Evolutionary conservation across 345 rosid species (phyloP).

Genomic region (Cardamine resedifolia): DNA sequence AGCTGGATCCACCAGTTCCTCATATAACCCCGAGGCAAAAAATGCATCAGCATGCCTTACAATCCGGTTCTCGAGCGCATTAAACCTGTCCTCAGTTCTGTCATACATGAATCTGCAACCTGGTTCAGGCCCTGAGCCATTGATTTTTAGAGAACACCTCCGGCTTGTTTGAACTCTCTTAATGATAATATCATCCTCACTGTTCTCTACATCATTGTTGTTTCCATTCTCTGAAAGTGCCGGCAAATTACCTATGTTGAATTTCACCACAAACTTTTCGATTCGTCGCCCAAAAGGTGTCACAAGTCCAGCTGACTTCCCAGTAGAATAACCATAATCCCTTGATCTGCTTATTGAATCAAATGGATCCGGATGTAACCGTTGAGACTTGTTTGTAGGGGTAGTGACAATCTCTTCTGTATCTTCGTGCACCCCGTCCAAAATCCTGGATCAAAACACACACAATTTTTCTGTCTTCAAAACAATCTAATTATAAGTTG

Average conservation of each 20-base stretch:
- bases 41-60: slow-evolving; percentile 54
- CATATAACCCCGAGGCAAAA: slow-evolving; percentile 59
- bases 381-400: slow-evolving; percentile 54
- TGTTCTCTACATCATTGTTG: slow-evolving; percentile 37
- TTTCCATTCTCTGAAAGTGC: slow-evolving; percentile 42
- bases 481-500: not conserved
- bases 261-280: slow-evolving; percentile 67
- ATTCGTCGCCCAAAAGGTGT: slow-evolving; percentile 79
- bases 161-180: slow-evolving; percentile 61
- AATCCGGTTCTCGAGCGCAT: slow-evolving; percentile 70
- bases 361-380: slow-evolving; percentile 43
- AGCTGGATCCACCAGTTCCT: slow-evolving; percentile 80
- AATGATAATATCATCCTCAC: slow-evolving; percentile 68
- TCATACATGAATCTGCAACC: slow-evolving; percentile 92
- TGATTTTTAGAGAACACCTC: slow-evolving; percentile 61
- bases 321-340: slow-evolving; percentile 62
- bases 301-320: slow-evolving; percentile 52
- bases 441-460: slow-evolving; percentile 51
- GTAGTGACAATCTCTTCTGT: slow-evolving; percentile 54
- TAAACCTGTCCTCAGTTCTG: slow-evolving; percentile 81
- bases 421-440: slow-evolving; percentile 60
- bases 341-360: slow-evolving; percentile 45
- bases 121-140: slow-evolving; percentile 62
- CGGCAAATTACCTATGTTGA: slow-evolving; percentile 49
- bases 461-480: not conserved